Conservation (phyloP, 345 rosid species). For the Jatropha curcas region DNA sequence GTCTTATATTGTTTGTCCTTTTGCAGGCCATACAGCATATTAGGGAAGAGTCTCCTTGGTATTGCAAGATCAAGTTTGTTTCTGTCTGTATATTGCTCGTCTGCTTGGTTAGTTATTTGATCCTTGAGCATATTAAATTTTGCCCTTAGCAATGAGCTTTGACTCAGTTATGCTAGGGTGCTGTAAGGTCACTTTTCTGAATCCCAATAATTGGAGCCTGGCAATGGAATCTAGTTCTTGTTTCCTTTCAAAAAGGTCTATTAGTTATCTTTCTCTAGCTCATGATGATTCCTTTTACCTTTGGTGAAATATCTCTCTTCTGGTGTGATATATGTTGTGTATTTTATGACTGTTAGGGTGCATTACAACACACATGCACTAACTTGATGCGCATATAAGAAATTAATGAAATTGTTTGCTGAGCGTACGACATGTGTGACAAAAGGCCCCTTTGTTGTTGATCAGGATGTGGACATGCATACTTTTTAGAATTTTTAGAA, state of each 20-base stretch:
- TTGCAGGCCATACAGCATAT: constrained; percentile 67
- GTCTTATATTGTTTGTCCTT: constrained; percentile 24
- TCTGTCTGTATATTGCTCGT: constrained; percentile 80
- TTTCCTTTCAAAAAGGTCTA: neutral
- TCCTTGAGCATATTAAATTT: neutral
- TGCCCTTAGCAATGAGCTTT: no score
- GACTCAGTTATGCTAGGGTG: no score
- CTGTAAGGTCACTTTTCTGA: no score
- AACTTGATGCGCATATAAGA: neutral
- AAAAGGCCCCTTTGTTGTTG: neutral
- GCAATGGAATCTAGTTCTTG: neutral
- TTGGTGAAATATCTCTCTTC: neutral
- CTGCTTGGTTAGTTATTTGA: constrained; percentile 74
- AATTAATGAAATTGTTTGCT: neutral
- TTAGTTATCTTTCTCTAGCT: neutral
- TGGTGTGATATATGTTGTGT: neutral
- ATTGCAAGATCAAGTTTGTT: constrained; percentile 94
- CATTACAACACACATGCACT: neutral
- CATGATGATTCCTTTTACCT: neutral
- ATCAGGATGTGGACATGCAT: constrained; percentile 87
- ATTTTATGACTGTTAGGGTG: neutral
- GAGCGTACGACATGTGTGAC: neutral
- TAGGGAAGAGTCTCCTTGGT: constrained; percentile 81
- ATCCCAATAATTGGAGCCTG: no score
- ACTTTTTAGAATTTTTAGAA: constrained; percentile 71